These are phyloP conservation scores for Raphidocelis subcapitata DNA, from an alignment of 139 green algal genomes.

Conservation along the genomic window DNA sequence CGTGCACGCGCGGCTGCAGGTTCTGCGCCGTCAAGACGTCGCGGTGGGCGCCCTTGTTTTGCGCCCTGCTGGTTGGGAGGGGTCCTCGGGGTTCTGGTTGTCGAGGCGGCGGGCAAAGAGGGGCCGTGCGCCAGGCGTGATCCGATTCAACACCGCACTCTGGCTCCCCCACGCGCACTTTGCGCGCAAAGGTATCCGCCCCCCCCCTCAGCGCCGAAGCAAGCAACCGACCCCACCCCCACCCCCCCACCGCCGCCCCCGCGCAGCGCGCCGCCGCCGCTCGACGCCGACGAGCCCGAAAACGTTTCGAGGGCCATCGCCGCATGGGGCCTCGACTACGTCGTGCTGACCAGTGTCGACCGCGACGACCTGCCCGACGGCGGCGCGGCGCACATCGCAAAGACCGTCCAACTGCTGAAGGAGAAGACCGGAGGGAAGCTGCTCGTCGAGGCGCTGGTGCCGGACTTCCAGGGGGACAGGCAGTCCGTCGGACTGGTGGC, in stretches of 20 bases:
- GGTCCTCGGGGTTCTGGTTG: no score
- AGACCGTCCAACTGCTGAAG: slow-evolving; percentile 67
- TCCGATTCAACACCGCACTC: no score
- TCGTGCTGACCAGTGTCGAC: slow-evolving; percentile 98
- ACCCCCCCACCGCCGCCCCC: slow-evolving; percentile 38
- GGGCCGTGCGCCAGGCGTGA: no score
- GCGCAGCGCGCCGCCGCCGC: slow-evolving; percentile 76
- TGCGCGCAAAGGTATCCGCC: no score
- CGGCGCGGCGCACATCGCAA: slow-evolving; percentile 85
- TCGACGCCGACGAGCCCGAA: slow-evolving; percentile 91
- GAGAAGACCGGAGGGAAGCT: slow-evolving; percentile 53
- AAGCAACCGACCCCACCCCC: no score
- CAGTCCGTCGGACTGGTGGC: slow-evolving; percentile 66
- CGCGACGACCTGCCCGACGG: slow-evolving; percentile 94
- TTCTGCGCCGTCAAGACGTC: slow-evolving; percentile 37
- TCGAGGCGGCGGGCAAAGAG: no score
- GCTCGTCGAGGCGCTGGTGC: slow-evolving; percentile 94
- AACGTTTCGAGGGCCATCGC: slow-evolving; percentile 90
- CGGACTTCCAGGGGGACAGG: slow-evolving; percentile 86
- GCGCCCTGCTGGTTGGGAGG: no score
- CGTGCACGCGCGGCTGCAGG: slow-evolving; percentile 85
- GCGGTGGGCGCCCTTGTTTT: no score
- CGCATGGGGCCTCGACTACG: slow-evolving; percentile 96
- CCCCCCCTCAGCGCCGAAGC: no score
- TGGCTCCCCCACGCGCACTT: no score